Evolutionary conservation across 2,329 filamentous ascomycete species (phyloP), one percentile per base, ranked within the genome.

Genomic region (Madurella mycetomatis): DNA sequence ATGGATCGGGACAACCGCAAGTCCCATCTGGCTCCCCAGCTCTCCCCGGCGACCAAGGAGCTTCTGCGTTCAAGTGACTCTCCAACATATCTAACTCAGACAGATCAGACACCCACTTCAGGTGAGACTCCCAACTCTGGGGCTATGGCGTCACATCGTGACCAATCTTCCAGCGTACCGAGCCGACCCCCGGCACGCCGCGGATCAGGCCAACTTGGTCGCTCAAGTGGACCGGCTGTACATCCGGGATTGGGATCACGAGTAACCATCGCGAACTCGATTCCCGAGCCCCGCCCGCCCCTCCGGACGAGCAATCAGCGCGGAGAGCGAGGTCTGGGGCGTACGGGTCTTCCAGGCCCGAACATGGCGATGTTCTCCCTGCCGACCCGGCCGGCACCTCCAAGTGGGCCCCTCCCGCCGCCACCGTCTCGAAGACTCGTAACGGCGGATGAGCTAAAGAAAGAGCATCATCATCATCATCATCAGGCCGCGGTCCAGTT

Each of bases 1-100:
- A 92, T 97, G 83, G 92, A 96, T 69, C 85, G 87, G 64, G 89
- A 96, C 71, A 96, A 96, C 72, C 89, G 94, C 69, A 96, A 95
- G 72, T 96, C 92, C 30, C 92, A 96, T 69, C 81, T 96, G 39
- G 88, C 86, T 15, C 90, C 91, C 34, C 86, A 88, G 65, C 77
- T 88, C 41, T 89, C 87, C 11, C 90, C 91, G 1, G 83, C 88
- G 9, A 90, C 88, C 1, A 85, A 89, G 66, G 87, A 90, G 11
- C 79, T 92, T 34, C 79, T 91, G 46, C 83, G 86, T 55, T 80
- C 80, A 25, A 77, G 73, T 62, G 82, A 85, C 62, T 85, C 82
- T 11, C 81, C 83, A 7, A 82, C 75, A 56, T 69, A 66, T 68
- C 61, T 68, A 60, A 56, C 70, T 64, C 68, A 76, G 47, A 73